phyloP scores from a whole-genome alignment of 2,329 filamentous ascomycete species.

The Helotiales sp. region DNA sequence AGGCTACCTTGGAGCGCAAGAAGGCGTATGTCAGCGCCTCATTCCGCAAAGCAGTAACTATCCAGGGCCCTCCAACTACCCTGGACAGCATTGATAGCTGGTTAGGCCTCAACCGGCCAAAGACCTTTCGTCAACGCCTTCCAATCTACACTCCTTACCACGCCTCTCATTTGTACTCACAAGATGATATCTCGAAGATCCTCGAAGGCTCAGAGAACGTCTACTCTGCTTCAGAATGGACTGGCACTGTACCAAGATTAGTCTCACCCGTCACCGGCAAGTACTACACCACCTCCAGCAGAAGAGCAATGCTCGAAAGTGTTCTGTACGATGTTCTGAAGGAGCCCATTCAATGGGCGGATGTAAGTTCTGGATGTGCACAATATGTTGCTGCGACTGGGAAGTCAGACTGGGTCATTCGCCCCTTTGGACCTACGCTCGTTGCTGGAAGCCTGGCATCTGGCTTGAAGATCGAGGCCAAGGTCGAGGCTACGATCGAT shows the following conservation, averaged over 20 bases:
- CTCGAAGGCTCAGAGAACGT: neutral
- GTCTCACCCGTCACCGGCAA: neutral
- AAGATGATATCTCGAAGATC: neutral
- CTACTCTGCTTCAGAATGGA: neutral
- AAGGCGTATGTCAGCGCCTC: neutral
- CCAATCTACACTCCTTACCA: constrained; percentile 2
- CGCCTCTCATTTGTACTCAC: neutral
- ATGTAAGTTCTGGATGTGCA: neutral
- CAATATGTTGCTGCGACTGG: neutral
- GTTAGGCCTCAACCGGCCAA: neutral
- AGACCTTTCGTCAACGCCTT: neutral
- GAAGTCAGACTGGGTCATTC: neutral
- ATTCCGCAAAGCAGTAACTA: neutral
- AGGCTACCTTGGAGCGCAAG: neutral
- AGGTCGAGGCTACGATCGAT: neutral
- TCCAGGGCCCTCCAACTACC: neutral
- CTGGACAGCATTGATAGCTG: neutral
- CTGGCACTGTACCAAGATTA: neutral
- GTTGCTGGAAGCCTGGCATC: neutral
- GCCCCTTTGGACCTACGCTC: neutral
- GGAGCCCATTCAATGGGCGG: neutral
- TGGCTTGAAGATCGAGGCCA: neutral
- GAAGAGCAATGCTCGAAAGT: neutral
- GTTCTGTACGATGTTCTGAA: neutral
- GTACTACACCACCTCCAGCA: neutral